These are phyloP conservation scores for Leccinum rimulosum DNA, from an alignment of 768 basidiomycete genomes.

Conservation along the genomic window DNA sequence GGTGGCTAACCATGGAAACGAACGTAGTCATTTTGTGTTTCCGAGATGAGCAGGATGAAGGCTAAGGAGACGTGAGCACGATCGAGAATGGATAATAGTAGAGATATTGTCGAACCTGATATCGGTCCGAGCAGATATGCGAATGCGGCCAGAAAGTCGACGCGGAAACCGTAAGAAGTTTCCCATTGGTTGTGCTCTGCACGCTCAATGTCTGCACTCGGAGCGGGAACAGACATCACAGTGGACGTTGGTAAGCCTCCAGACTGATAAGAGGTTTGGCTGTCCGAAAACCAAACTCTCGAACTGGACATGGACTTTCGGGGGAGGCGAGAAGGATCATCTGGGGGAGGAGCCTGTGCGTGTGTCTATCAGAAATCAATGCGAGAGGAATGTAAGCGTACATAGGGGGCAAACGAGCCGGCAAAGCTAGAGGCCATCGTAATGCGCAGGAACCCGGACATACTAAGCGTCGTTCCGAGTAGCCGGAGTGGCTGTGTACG, in stretches of 20 bases:
- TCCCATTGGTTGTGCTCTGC: constrained; percentile 60
- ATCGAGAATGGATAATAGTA: neutral
- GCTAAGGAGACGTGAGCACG: constrained; percentile 38
- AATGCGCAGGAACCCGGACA: neutral
- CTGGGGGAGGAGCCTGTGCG: constrained; percentile 54
- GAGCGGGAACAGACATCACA: constrained; percentile 40
- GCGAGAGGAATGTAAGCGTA: constrained; percentile 26
- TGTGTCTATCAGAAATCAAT: constrained; percentile 2
- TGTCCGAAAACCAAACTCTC: constrained; percentile 54
- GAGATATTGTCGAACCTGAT: constrained; percentile 49
- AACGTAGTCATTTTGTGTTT: constrained; percentile 74
- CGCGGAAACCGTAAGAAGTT: constrained; percentile 62
- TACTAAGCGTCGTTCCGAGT: neutral
- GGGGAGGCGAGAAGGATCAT: constrained; percentile 39
- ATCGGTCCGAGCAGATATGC: constrained; percentile 70
- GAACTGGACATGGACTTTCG: constrained; percentile 23
- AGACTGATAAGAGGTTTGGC: constrained; percentile 61
- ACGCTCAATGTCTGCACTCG: constrained; percentile 38
- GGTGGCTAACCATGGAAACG: constrained; percentile 66
- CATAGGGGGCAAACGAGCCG: constrained; percentile 63
- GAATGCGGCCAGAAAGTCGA: constrained; percentile 63
- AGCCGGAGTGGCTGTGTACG: constrained; percentile 36
- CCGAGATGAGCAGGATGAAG: constrained; percentile 61
- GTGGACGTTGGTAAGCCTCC: constrained; percentile 59
- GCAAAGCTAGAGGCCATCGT: constrained; percentile 10